Conservation (phyloP, 495 filamentous ascomycete species). For the Neurospora sp. region DNA sequence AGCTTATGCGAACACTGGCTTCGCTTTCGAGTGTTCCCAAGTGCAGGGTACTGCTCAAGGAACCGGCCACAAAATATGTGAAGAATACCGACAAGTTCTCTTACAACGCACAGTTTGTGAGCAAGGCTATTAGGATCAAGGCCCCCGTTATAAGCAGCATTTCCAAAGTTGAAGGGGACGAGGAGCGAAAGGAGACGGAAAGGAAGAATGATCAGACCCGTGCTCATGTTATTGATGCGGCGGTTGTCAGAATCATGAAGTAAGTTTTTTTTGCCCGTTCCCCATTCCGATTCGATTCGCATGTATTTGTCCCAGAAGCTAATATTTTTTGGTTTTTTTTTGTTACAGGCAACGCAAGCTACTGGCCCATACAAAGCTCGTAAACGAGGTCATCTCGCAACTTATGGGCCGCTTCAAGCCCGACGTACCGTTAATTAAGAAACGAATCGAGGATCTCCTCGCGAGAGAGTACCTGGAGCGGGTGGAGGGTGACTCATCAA, state of each 20-base stretch:
- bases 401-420: constrained; percentile 74
- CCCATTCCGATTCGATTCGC: not conserved
- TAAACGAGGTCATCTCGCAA: constrained; percentile 76
- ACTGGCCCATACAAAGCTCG: constrained; percentile 67
- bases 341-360: constrained; percentile 72
- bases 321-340: constrained; percentile 5
- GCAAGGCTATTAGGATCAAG: constrained; percentile 77
- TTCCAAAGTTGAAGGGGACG: constrained; percentile 76
- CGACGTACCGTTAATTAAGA: constrained; percentile 85
- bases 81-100: constrained; percentile 70
- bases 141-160: constrained; percentile 55
- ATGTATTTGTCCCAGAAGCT: constrained; percentile 1
- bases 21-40: constrained; percentile 80
- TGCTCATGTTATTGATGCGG: constrained; percentile 71
- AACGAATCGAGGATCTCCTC: constrained; percentile 85
- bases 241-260: constrained; percentile 95
- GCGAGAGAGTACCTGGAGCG: constrained; percentile 91
- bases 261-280: constrained; percentile 33
- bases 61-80: constrained; percentile 73
- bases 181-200: constrained; percentile 80
- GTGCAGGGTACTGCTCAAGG: constrained; percentile 70
- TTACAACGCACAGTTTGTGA: constrained; percentile 77
- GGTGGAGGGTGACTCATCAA: constrained; percentile 56
- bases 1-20: constrained; percentile 74
- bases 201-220: constrained; percentile 76